A percentile compares a stretch with the other conserved stretches of the same genome.
These are phyloP conservation scores for Aspergillus phoenicis DNA, from an alignment of 2,329 filamentous ascomycete species.

Conservation along the genomic window DNA sequence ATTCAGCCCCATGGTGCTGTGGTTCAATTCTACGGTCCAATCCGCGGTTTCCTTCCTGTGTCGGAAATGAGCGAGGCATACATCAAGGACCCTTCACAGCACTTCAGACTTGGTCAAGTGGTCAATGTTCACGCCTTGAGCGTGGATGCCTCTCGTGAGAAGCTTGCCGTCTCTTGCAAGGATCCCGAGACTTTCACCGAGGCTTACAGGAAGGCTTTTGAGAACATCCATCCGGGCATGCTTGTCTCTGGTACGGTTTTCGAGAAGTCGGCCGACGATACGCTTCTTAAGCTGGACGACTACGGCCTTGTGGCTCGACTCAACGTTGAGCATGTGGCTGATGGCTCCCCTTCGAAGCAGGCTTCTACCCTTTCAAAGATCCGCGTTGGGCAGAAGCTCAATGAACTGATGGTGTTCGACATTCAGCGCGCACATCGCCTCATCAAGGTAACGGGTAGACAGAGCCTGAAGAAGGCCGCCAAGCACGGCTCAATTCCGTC, in stretches of 20 bases:
- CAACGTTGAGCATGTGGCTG: slow-evolving; percentile 76
- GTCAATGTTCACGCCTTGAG: slow-evolving; percentile 86
- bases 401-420: slow-evolving; percentile 81
- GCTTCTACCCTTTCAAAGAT: slow-evolving; percentile 77
- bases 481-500: slow-evolving; percentile 72
- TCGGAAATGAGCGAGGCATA: slow-evolving; percentile 98
- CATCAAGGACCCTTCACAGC: slow-evolving; percentile 83
- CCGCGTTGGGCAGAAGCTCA: slow-evolving; percentile 78
- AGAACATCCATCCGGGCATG: slow-evolving; percentile 71
- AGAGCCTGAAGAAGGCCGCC: slow-evolving; percentile 74
- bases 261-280: slow-evolving; percentile 76
- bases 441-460: slow-evolving; percentile 79
- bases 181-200: slow-evolving; percentile 78
- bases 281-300: slow-evolving; percentile 74
- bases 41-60: slow-evolving; percentile 86
- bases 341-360: slow-evolving; percentile 80
- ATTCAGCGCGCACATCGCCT: slow-evolving; percentile 77
- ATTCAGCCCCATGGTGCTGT: slow-evolving; percentile 77
- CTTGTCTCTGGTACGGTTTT: slow-evolving; percentile 76
- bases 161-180: slow-evolving; percentile 89
- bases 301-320: slow-evolving; percentile 77
- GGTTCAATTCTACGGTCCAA: slow-evolving; percentile 84
- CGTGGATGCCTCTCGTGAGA: slow-evolving; percentile 69
- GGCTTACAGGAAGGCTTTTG: slow-evolving; percentile 72
- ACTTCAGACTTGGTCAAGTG: slow-evolving; percentile 88